phyloP scores from a whole-genome alignment of 2,329 filamentous ascomycete genomes.

The Plenodomus tracheiphilus region DNA sequence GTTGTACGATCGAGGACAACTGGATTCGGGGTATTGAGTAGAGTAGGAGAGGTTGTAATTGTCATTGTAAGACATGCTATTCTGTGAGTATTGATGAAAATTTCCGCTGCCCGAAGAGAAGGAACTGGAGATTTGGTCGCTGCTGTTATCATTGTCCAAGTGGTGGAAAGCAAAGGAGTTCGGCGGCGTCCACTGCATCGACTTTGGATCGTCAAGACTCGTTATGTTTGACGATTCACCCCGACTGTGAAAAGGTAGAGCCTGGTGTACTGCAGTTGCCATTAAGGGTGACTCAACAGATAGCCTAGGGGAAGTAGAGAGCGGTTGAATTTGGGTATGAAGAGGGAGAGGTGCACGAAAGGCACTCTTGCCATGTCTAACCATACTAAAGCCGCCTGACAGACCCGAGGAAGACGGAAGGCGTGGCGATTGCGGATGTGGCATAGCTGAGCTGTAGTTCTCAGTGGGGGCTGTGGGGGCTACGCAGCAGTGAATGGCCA shows the following conservation, averaged over 20 bases:
- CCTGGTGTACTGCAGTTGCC: slow-evolving; percentile 15
- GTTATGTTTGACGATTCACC: slow-evolving; percentile 12
- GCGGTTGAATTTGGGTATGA: slow-evolving; percentile 15
- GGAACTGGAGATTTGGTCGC: slow-evolving; percentile 13
- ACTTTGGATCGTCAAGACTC: slow-evolving; percentile 15
- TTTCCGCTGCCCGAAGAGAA: slow-evolving; percentile 10
- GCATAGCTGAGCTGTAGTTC: slow-evolving; percentile 38
- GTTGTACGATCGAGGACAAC: slow-evolving; percentile 29
- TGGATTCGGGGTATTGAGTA: slow-evolving; percentile 13
- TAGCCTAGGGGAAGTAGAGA: slow-evolving; percentile 14
- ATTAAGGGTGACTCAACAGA: slow-evolving; percentile 15
- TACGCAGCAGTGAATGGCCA: slow-evolving; percentile 3
- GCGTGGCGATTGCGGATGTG: slow-evolving; percentile 33
- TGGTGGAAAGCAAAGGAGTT: slow-evolving; percentile 13
- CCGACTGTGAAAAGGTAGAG: slow-evolving; percentile 7
- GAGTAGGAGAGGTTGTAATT: slow-evolving; percentile 28
- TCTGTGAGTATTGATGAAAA: slow-evolving; percentile 21
- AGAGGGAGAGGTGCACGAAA: slow-evolving; percentile 23
- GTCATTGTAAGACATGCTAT: slow-evolving; percentile 24
- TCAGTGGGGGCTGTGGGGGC: slow-evolving; percentile 16
- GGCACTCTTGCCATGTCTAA: slow-evolving; percentile 17
- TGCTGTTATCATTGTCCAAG: slow-evolving; percentile 13
- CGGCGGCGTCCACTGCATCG: slow-evolving; percentile 27
- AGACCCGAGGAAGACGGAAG: slow-evolving; percentile 25
- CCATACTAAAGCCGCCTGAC: slow-evolving; percentile 18